Evolutionary conservation across 140 eudicot genomes (phyloP), one percentile per base, ranked within the genome.

Genomic region (Flaveria floridana): DNA sequence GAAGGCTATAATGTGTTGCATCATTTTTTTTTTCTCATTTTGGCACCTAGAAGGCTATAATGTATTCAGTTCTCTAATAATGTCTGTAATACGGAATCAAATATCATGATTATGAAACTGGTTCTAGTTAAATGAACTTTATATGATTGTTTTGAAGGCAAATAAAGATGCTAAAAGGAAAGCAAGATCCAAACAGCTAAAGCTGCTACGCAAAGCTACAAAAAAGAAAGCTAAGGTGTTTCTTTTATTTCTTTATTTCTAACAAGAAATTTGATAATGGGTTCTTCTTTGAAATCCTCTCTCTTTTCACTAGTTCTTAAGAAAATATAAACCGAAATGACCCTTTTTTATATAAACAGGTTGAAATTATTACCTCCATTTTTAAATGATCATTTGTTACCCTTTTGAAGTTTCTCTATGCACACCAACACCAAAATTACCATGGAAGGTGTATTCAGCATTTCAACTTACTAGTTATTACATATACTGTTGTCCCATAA

Each of bases 101-200:
- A 0, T 63, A 63, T 28, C 30, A 25, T 15, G 46, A 23, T 63
- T 63, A 14, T 63, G 11, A 30, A 25, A 28, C 13, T 30, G 21
- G 46, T 26, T 15, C 64, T 28, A 47, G 59, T 77, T 34, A 34
- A 8, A 26, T 21, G 9, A 58, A 21, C 11, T 71, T 46, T 70
- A 55, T 80, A 30, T 21, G 55, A 56, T 48, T 51, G 73, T 39
- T 55, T 18, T 41, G 47, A 75, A 92, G 98, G 95, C 96, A 26
- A 91, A 88, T 68, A 93, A 93, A 76, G 93, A 93, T 78, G 93
- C 95, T 53, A 89, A 86, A 86, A 82, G 87, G 88, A 89, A 89
- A 83, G 93, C 95, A 71, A 87, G 87, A 72, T 87, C 88, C 18
- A 92, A 92, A 81, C 91, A 93, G 84, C 63, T 86, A 76, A 93